Conservation (phyloP, 305 asterid species). For the Fraxinus dipetala region DNA sequence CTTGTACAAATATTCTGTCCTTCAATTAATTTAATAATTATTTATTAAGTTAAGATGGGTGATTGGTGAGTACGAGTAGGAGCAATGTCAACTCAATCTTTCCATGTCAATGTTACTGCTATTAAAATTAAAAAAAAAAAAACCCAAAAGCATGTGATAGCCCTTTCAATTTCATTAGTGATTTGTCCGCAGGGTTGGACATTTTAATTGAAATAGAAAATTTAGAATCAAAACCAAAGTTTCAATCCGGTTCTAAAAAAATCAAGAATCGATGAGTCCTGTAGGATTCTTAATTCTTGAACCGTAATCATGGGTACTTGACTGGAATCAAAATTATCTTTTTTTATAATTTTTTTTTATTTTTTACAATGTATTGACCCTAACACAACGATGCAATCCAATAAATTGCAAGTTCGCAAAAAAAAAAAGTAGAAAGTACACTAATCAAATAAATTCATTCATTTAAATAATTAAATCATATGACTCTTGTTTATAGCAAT, state of each 20-base stretch:
- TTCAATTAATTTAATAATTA: neutral
- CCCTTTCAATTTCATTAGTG: neutral
- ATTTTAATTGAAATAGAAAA: neutral
- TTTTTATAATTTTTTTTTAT: neutral
- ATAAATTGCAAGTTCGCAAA: neutral
- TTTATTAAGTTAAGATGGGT: neutral
- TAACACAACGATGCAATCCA: neutral
- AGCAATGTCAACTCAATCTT: neutral
- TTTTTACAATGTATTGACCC: neutral
- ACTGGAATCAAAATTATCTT: neutral
- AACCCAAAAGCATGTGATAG: neutral
- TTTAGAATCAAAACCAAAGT: neutral
- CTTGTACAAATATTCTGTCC: conserved; percentile 1
- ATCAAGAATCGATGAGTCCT: neutral
- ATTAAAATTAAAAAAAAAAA: neutral
- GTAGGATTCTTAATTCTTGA: neutral
- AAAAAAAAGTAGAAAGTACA: neutral
- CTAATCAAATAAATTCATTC: neutral
- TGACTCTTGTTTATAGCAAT: neutral
- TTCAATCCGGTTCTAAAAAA: neutral
- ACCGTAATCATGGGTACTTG: neutral
- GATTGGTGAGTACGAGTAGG: neutral
- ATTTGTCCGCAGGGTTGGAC: neutral
- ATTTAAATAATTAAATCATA: neutral
- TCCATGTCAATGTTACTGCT: neutral